phyloP scores from a whole-genome alignment of 441 rosid species.

The Pelargonium cotyledonis region DNA sequence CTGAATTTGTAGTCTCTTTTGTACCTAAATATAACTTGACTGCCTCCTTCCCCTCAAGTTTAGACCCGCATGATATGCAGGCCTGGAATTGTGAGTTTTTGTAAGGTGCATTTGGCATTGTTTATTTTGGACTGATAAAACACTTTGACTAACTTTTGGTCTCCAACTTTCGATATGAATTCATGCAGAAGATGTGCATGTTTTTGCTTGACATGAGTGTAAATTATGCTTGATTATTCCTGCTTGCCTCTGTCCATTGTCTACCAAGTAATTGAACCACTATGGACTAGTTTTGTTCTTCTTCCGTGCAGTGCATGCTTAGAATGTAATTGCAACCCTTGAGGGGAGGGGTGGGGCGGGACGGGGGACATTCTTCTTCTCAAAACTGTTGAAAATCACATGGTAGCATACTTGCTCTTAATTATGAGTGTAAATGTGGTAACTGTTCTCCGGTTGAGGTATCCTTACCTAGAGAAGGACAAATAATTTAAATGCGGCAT shows the following conservation, averaged over 20 bases:
- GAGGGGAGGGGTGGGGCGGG: no score
- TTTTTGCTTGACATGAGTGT: background rate
- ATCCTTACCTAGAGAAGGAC: background rate
- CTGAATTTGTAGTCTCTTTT: background rate
- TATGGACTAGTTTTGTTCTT: background rate
- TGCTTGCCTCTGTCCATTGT: background rate
- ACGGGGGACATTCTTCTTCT: no score
- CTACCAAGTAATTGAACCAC: background rate
- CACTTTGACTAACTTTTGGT: background rate
- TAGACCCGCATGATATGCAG: background rate
- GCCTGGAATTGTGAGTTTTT: background rate
- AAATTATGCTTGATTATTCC: background rate
- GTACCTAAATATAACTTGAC: background rate
- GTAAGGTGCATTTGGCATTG: background rate
- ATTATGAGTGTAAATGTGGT: background rate
- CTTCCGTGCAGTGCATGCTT: background rate
- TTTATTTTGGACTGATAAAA: background rate
- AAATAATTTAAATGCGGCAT: background rate
- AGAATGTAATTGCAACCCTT: no score
- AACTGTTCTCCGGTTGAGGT: background rate
- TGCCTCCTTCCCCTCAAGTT: background rate
- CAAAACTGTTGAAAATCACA: no score
- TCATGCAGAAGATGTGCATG: background rate
- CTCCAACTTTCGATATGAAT: no score
- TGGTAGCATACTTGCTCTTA: no score